These are phyloP conservation scores for Cyanodermella asteris DNA, from an alignment of 2,329 filamentous ascomycete species.

Conservation along the genomic window DNA sequence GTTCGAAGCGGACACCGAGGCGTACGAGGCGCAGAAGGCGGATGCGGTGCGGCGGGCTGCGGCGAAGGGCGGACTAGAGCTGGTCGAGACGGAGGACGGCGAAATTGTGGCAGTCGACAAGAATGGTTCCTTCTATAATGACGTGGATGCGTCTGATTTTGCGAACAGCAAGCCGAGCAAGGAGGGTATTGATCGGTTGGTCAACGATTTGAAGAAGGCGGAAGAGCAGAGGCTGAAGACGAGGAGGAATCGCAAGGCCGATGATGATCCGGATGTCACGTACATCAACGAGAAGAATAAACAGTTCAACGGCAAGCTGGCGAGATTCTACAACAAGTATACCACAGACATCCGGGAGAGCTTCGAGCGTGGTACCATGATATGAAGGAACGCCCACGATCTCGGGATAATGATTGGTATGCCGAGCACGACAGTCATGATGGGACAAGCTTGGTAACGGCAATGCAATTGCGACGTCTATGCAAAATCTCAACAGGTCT, in stretches of 20 bases:
- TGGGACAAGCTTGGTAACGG: too few relatives aligned
- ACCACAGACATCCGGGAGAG: slow-evolving; percentile 91
- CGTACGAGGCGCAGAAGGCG: slow-evolving; percentile 74
- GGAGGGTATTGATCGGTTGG: slow-evolving; percentile 68
- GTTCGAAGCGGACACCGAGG: slow-evolving; percentile 53
- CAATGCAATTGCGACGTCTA: too few relatives aligned
- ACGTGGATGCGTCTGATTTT: slow-evolving; percentile 61
- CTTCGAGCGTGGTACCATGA: slow-evolving; percentile 93
- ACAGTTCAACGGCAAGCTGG: slow-evolving; percentile 94
- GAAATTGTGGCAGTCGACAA: slow-evolving; percentile 88
- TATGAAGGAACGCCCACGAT: slow-evolving; percentile 28
- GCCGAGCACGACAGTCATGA: too few relatives aligned
- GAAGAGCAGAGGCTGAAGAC: slow-evolving; percentile 77
- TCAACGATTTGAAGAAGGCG: slow-evolving; percentile 66
- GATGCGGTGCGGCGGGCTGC: slow-evolving; percentile 69
- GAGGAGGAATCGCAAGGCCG: slow-evolving; percentile 56
- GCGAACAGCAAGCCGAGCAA: slow-evolving; percentile 71
- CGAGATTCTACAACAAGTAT: slow-evolving; percentile 96
- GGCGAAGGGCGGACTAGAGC: slow-evolving; percentile 63
- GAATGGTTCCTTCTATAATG: slow-evolving; percentile 77
- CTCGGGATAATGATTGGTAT: background rate
- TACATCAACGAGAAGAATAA: slow-evolving; percentile 99
- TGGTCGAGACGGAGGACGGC: slow-evolving; percentile 86
- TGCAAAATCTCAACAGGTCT: too few relatives aligned
- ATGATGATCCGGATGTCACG: slow-evolving; percentile 78